Conservation (phyloP, 495 filamentous ascomycete species). For the Pseudoneurospora amorphoporcata region DNA sequence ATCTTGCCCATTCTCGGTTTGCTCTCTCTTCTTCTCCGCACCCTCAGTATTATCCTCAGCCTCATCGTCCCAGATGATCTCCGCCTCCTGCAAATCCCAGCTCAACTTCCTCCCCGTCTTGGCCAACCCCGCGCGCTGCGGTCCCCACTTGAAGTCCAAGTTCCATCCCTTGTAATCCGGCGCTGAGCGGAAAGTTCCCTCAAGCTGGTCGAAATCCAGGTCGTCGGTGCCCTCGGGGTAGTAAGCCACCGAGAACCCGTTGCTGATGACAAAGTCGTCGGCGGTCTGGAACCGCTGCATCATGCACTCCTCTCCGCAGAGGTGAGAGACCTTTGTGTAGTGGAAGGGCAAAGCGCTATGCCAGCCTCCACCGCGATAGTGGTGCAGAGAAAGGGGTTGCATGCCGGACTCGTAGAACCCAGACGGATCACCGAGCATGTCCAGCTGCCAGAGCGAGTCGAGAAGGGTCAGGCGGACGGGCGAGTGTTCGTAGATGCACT, state of each 20-base stretch:
- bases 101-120: conserved; percentile 41
- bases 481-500: conserved; percentile 57
- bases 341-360: conserved; percentile 45
- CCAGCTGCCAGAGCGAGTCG: conserved; percentile 56
- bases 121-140: conserved; percentile 35
- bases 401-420: conserved; percentile 60
- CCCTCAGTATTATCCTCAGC: background rate
- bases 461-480: conserved; percentile 50
- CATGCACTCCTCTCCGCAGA: conserved; percentile 54
- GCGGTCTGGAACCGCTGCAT: conserved; percentile 56
- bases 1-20: background rate
- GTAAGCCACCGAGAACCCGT: conserved; percentile 54
- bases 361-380: conserved; percentile 49
- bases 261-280: conserved; percentile 53
- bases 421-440: conserved; percentile 53
- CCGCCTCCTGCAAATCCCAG: conserved; percentile 42
- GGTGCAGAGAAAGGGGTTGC: conserved; percentile 54
- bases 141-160: conserved; percentile 40
- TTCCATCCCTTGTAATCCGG: conserved; percentile 45
- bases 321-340: conserved; percentile 54
- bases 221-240: conserved; percentile 45
- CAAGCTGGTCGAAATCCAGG: conserved; percentile 52
- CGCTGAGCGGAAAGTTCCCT: conserved; percentile 52
- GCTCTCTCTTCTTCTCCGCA: background rate
- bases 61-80: conserved; percentile 13